These are phyloP conservation scores for Globisporangium spiculum DNA, from an alignment of 352 stramenopile species.

Conservation along the genomic window DNA sequence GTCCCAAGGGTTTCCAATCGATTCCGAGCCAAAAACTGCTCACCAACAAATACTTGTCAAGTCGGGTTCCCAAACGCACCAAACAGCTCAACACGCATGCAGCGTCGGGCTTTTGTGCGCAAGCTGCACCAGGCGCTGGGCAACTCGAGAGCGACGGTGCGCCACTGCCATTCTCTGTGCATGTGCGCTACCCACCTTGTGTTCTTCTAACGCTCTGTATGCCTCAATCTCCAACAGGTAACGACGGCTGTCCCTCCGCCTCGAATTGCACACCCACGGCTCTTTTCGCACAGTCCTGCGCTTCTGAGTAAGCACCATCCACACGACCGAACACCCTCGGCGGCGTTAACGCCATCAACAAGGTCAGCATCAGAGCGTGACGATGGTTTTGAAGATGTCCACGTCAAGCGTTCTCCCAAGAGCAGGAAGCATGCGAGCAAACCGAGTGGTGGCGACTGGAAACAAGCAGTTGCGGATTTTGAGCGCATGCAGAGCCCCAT, in stretches of 20 bases:
- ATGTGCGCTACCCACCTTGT: not conserved
- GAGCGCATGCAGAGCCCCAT: slow-evolving; percentile 26
- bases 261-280: not conserved
- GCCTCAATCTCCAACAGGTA: not conserved
- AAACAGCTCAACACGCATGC: not conserved
- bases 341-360: not conserved
- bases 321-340: not conserved
- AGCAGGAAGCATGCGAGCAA: not conserved
- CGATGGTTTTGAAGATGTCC: not conserved
- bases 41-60: not conserved
- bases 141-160: not conserved
- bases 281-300: slow-evolving; percentile 1
- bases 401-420: not conserved
- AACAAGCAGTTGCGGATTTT: slow-evolving; percentile 41
- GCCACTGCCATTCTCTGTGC: not conserved
- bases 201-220: not conserved
- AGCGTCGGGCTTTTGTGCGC: slow-evolving; percentile 10
- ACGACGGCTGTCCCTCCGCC: not conserved
- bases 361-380: not conserved
- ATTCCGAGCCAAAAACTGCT: not conserved
- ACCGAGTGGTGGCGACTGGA: slow-evolving; percentile 31
- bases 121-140: slow-evolving; percentile 5
- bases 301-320: not conserved
- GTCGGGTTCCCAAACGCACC: no score
- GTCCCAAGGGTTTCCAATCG: no score